Base-by-base conservation (phyloP, 2,329 filamentous ascomycete species). In the Epichloe sp. region DNA sequence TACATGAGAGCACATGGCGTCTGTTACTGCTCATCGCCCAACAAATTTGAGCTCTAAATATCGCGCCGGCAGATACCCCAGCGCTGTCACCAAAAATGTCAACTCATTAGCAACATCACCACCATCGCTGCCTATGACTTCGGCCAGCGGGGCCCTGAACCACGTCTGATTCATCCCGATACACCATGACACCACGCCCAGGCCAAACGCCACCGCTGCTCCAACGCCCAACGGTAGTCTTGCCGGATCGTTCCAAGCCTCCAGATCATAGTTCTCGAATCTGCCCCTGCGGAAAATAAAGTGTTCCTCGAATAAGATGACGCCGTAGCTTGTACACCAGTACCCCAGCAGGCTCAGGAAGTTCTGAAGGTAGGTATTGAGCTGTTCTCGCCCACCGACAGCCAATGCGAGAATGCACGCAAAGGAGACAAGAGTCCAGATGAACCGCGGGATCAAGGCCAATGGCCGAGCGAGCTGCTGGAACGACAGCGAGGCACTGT, bases 161-260 rank as follows among this genome's bases (percentile, higher is more conserved):
- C 77, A 80, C 2, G 70, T 71, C 60, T 78, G 73, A 3, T 67
- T 68, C 72, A 80, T 80, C 2, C 73, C 73, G 1, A 78, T 76
- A 4, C 79, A 65, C 17, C 79, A 70, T 11, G 74, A 56, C 5
- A 62, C 69, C 49, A 74, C 64, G 21, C 71, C 70, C 21, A 71
- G 54, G 0, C 69, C 37, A 23, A 68, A 75, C 0, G 72, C 71
- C 8, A 63, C 60, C 8, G 73, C 52, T 1, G 72, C 72, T 1
- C 72, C 66, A 3, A 71, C 51, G 2, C 72, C 72, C 2, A 63
- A 61, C 0, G 72, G 71, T 43, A 75, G 56, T 52, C 63, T 63
- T 14, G 59, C 58, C 3, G 68, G 69, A 0, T 68, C 67, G 31
- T 75, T 71, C 72, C 72, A 75, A n/a, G 65, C 63, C 1, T 64